A percentile compares a stretch with the other conserved stretches of the same genome.
Evolutionary conservation across 192 early-diverging fungal species (phyloP).

Genomic region (Mycoemilia scoparia): DNA sequence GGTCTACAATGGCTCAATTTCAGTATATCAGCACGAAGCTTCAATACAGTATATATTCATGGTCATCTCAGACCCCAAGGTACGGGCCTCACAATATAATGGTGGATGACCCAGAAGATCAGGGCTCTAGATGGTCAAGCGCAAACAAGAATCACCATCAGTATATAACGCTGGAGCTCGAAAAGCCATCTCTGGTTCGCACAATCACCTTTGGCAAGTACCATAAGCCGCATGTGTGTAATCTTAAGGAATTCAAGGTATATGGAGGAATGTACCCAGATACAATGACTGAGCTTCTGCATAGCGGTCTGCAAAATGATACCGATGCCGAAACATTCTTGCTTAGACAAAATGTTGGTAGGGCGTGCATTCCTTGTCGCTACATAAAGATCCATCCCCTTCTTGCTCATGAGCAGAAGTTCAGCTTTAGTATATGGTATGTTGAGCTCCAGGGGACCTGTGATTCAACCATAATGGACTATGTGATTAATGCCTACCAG

Average conservation of each 20-base stretch:
- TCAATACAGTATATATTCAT: conserved; percentile 47
- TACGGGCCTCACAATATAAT: conserved; percentile 77
- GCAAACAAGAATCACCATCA: conserved; percentile 77
- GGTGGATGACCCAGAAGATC: conserved; percentile 67
- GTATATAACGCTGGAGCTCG: conserved; percentile 80
- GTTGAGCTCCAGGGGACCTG: conserved; percentile 67
- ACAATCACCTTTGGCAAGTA: conserved; percentile 93
- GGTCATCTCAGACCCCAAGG: conserved; percentile 65
- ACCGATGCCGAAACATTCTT: conserved; percentile 74
- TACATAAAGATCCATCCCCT: conserved; percentile 90
- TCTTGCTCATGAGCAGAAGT: conserved; percentile 77
- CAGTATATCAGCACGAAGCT: too few species aligned
- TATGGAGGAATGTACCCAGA: conserved; percentile 66
- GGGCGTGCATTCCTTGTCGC: conserved; percentile 64
- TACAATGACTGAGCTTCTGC: conserved; percentile 77
- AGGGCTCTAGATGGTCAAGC: conserved; percentile 80
- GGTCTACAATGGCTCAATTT: too few species aligned
- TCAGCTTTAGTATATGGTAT: conserved; percentile 93
- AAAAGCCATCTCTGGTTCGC: conserved; percentile 68
- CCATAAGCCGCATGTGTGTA: conserved; percentile 72
- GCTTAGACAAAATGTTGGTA: conserved; percentile 43
- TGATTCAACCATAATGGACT: conserved; percentile 46
- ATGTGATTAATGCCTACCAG: conserved; percentile 6
- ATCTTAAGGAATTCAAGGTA: conserved; percentile 92
- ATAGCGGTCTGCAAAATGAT: conserved; percentile 51